Evolutionary conservation across 176 grass and related monocot species (phyloP), one percentile per base, ranked within the genome.

Genomic region (Stipa capillata): DNA sequence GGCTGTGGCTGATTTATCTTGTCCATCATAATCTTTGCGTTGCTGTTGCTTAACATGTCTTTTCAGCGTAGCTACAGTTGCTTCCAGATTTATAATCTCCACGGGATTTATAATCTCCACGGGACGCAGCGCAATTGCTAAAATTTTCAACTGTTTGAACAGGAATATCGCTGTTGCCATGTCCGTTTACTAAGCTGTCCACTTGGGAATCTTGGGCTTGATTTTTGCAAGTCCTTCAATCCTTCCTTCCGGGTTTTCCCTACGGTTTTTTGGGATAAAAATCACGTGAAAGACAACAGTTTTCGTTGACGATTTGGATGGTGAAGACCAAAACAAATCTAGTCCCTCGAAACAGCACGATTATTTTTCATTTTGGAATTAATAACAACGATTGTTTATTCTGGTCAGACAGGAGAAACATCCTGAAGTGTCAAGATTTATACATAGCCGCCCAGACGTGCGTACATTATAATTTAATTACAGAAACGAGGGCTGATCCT

Each of bases 401-500:
- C 31, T 21, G 69, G n/a, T 49, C 17, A 72, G 69, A 72, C 69
- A 13, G 16, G 29, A 55, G 66, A 29, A 8, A 47, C 41, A 31
- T 28, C 6, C 6, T 10, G 67, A 74, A 25, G 47, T 62, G 57
- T 83, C 43, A 17, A n/a, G 43, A 53, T 53, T 51, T 72, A 72
- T 82, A 63, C 80, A 82, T 62, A 35, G 42, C 54, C 80, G 54
- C 61, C 29, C 48, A 54, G 69, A 51, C 6, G 39, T 27, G 15
- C 0, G 32, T n/a, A 18, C 8, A 21, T 33, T 14, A 45, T 33
- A 56, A 0, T 35, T 49, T 15, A 63, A 27, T 82, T 50, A 49
- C 54, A 72, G 42, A 29, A 31, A 47, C 5, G 55, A 50, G 69
- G 57, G 70, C 70, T 33, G 61, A 73, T 82, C 66, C 67, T 72